Base-by-base conservation (phyloP, 2,329 filamentous ascomycete genomes). In the Colletotrichum sp. region DNA sequence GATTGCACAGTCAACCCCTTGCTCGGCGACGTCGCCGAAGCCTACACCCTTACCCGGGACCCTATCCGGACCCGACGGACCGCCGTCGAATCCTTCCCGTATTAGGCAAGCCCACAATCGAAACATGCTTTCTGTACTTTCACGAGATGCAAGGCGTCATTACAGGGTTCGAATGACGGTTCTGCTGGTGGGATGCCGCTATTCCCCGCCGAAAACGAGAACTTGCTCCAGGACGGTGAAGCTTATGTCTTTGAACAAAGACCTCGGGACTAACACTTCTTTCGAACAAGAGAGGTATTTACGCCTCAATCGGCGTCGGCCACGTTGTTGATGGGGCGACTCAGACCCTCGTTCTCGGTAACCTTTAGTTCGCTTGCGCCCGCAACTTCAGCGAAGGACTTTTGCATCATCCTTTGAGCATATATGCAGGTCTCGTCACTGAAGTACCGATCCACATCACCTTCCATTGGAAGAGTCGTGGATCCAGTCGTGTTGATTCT, bases 171-270 rank as follows among this genome's bases (percentile, higher is more conserved):
- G 0, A 44, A 44, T 44, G 18, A 44, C 16, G 39, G 16, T n/a
- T 44, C 2, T 6, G 0, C 16, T 44, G 16, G 39, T 10, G 39
- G 16, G 0, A 44, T 44, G 16, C 16, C 16, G 16, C 39, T 44
- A 18, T 44, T 44, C 39, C 39, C 39, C 16, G 39, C 8, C 39
- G 16, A n/a, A 44, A 10, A n/a, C 0, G 5, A 44, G 5, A n/a
- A n/a, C 0, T n/a, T 44, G 16, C 16, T 9, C 16, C 39, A n/a
- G 39, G 0, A 44, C 16, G 16, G 16, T 39, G 39, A 44, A 44
- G 7, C 18, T 44, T 44, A n/a, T 0, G 0, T 0, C 39, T 44
- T 44, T 0, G 39, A 44, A n/a, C 16, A 44, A 0, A 44, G 18
- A 44, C 16, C 39, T 44, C 39, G 16, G 39, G 2, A n/a, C 39